Base-by-base conservation (phyloP, 345 rosid genomes). In the Pistacia integerrima region DNA sequence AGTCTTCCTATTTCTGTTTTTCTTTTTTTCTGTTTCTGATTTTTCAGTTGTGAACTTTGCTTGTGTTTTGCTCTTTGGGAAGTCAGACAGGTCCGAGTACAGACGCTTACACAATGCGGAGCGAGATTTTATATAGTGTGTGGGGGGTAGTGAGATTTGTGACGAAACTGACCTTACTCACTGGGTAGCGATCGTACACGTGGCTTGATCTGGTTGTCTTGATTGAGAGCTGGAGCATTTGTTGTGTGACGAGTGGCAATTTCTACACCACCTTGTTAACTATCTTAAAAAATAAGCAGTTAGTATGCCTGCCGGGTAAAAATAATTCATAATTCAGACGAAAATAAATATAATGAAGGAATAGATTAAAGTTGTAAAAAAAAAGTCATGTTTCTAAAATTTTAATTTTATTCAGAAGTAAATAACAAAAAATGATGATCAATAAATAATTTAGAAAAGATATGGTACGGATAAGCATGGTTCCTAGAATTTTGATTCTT, bases 181-280 rank as follows among this genome's bases (percentile, higher is more conserved):
- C 30, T 63, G 56, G 3, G 20, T n/a, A 18, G 11, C n/a, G 51
- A 59, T 25, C 73, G 85, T 76, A 82, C 87, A 83, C 84, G 82
- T 86, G 90, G 81, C 84, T 64, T 0, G 2, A 36, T 44, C 11
- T 4, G 5, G 51, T 18, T 22, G 80, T 11, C 10, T 5, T 2
- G 72, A 75, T 78, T 28, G 30, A 14, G 71, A 38, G 33, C 5
- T 14, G 20, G 70, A 18, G 51, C 22, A 38, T 17, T 7, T 2
- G 13, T 14, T 8, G 33, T 36, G 36, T 5, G 72, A 44, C 80
- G 79, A 13, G 82, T 77, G 84, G 77, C 82, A 55, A 0, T 36
- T 75, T 46, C 8, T 7, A 44, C 14, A 58, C 59, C 69, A 49
- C 60, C 68, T 9, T 22, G 10, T 73, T 4, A 62, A 17, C 13